Conservation (phyloP, 2,329 filamentous ascomycete genomes). For the Ophiostoma triangulosporum region DNA sequence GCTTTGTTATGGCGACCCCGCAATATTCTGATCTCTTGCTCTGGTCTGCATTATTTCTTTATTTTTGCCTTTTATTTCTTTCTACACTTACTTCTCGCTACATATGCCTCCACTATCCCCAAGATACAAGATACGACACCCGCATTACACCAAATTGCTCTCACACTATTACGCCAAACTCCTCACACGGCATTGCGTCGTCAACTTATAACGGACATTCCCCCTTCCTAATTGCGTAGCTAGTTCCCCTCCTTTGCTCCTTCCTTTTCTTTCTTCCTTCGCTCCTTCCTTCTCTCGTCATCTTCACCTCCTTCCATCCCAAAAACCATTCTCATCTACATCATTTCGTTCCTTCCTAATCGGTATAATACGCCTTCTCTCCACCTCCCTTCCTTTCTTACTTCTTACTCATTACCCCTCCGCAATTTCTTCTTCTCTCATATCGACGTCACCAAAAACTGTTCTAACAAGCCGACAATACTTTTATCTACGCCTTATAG, state of each 20-base stretch:
- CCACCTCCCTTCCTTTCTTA: too few relatives aligned
- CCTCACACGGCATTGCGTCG: background rate
- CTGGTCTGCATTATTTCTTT: background rate
- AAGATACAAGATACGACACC: conserved; percentile 1
- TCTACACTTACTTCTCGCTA: background rate
- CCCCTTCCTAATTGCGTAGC: background rate
- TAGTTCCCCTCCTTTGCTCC: background rate
- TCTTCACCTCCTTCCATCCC: background rate
- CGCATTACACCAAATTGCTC: background rate
- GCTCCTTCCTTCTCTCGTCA: background rate
- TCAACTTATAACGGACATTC: background rate
- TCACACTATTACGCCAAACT: background rate
- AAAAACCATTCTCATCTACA: background rate
- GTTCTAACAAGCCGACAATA: background rate
- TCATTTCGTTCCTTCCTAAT: background rate
- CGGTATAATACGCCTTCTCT: background rate
- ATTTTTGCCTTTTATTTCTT: conserved; percentile 4
- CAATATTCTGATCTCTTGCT: background rate
- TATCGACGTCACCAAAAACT: conserved; percentile 7
- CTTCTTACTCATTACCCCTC: background rate
- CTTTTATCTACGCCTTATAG: conserved; percentile 2
- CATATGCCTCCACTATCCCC: background rate
- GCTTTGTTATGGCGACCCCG: background rate
- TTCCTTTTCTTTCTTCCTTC: background rate
- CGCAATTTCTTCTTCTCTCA: background rate